phyloP scores from a whole-genome alignment of 345 rosid species.

The Passiflora organensis region DNA sequence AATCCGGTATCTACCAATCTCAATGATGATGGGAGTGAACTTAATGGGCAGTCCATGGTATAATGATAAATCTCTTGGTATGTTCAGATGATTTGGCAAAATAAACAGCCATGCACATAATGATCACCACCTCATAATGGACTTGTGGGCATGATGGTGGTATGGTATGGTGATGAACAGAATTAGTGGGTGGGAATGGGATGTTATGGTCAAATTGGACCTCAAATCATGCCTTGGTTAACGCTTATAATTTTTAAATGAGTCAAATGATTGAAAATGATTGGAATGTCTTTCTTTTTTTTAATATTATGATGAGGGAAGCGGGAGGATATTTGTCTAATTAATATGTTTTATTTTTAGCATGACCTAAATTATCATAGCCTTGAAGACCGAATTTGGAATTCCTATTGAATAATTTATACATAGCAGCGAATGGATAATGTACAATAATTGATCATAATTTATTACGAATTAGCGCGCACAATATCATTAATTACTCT shows the following conservation, averaged over 20 bases:
- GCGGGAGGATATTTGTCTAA: not conserved
- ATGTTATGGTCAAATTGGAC: slow-evolving; percentile 9
- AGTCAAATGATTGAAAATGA: slow-evolving; percentile 16
- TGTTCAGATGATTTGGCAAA: not conserved
- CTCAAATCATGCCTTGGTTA: slow-evolving; percentile 6
- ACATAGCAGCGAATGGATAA: too few relatives aligned
- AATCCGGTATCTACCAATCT: not conserved
- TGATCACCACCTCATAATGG: not conserved
- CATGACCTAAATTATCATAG: not conserved
- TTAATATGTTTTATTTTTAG: not conserved
- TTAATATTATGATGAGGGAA: not conserved
- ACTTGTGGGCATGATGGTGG: not conserved
- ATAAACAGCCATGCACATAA: not conserved
- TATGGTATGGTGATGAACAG: not conserved
- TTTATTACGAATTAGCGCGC: too few relatives aligned
- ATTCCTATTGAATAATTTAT: not conserved
- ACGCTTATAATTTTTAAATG: not conserved
- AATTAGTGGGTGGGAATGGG: not conserved
- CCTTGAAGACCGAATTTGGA: not conserved
- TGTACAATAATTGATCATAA: too few relatives aligned
- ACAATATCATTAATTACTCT: too few relatives aligned
- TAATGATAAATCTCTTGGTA: not conserved
- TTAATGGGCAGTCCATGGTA: not conserved
- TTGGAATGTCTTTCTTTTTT: slow-evolving; percentile 1
- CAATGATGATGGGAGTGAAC: not conserved